These are phyloP conservation scores for Metarhizium album DNA, from an alignment of 2,329 filamentous ascomycete species.

Conservation along the genomic window DNA sequence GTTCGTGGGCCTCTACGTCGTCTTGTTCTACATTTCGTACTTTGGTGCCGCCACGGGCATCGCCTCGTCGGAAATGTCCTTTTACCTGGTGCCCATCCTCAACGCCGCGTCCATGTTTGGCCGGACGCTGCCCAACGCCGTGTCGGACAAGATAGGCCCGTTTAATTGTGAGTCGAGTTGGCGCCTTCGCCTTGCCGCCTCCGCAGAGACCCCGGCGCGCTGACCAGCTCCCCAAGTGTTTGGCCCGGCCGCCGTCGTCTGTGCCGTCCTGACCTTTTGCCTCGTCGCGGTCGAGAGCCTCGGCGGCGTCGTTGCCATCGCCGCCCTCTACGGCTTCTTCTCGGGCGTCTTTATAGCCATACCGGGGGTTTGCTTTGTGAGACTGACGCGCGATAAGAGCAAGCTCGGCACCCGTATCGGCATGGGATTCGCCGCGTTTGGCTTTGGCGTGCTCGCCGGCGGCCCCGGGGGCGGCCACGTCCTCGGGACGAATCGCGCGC, in stretches of 20 bases:
- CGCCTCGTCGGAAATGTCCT: constrained; percentile 27
- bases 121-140: not conserved
- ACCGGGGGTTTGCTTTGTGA: constrained; percentile 28
- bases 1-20: constrained; percentile 28
- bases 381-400: constrained; percentile 25
- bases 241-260: not conserved
- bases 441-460: constrained; percentile 37
- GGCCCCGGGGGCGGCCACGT: constrained; percentile 32
- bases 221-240: too few species aligned
- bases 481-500: not conserved
- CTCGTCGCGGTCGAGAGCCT: constrained; percentile 10
- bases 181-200: too few species aligned
- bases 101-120: constrained; percentile 33
- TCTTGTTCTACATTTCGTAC: constrained; percentile 29
- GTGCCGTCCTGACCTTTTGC: not conserved
- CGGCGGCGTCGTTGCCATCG: constrained; percentile 28
- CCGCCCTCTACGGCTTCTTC: constrained; percentile 33
- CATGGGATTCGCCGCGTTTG: constrained; percentile 18
- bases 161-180: not conserved
- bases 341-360: constrained; percentile 34
- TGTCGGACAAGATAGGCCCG: not conserved
- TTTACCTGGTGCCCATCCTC: constrained; percentile 34
- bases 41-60: constrained; percentile 21
- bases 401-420: constrained; percentile 25
- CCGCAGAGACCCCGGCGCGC: too few species aligned